Evolutionary conservation across 805 yeast genomes (phyloP), one percentile per base, ranked within the genome.

Genomic region (Ogataea kodamae): DNA sequence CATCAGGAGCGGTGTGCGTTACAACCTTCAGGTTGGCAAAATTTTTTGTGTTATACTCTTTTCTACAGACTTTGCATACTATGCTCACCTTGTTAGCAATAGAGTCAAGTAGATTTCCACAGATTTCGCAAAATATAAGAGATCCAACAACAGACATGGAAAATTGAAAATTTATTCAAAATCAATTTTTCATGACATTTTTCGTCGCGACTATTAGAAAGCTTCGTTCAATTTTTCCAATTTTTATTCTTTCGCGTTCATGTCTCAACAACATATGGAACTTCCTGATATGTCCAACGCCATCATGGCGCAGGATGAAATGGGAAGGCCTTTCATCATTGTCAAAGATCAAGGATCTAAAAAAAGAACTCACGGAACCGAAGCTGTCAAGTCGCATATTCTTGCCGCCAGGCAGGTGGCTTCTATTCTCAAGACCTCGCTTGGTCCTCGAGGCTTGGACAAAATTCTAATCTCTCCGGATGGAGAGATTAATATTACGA

Each of bases 401-500:
- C 70, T 87, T 35, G 97, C 97, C 21, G 97, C 97, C 18, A 74
- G 95, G 59, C 81, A 96, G 6, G 97, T 92, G 33, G 86, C 97
- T 9, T 81, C 89, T 20, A 87, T 92, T 40, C 81, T 92, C 44
- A 86, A 82, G 56, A 84, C 97, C 1, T 87, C 96, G 1, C 68
- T 92, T 45, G 99, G 99, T 7, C 99, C 99, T 32, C 77, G 98
- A 57, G 99, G 98, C n/a, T 68, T 94, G 52, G 99, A 92, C 62
- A 92, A 92, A 68, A 92, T 92, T 52, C 72, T 92, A 47, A 85
- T 92, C 45, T 78, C 89, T 33, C 97, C 92, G 18, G 98, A 94
- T 58, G 97, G 98, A 13, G 97, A 92, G 39, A 92, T 92, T 61
- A 92, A 96, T 36, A 90, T 92, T 51, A 92, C 99, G 30, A 92